phyloP scores from a whole-genome alignment of 2,329 filamentous ascomycete genomes.

The Colletotrichum spinosum region DNA sequence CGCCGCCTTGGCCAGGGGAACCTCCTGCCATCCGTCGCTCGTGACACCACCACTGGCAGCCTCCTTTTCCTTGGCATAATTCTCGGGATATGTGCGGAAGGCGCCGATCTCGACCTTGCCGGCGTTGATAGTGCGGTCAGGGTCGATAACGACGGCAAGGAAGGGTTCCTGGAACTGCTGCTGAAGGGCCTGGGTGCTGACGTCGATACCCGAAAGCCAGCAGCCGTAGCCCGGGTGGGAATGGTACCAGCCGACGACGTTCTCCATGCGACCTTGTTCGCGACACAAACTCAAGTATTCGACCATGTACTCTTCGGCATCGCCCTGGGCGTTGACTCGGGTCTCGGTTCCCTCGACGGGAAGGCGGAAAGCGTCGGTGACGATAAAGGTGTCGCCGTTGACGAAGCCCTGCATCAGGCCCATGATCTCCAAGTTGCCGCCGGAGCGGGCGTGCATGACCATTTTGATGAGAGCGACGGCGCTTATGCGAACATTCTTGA shows the following conservation, averaged over 20 bases:
- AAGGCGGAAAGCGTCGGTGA: constrained; percentile 93
- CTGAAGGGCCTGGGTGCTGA: constrained; percentile 86
- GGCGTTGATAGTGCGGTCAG: constrained; percentile 92
- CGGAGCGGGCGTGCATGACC: constrained; percentile 98
- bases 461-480: constrained; percentile 96
- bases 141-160: constrained; percentile 92
- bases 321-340: constrained; percentile 92
- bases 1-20: constrained; percentile 92
- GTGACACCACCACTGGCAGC: constrained; percentile 48
- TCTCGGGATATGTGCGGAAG: constrained; percentile 88
- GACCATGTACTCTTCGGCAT: constrained; percentile 97
- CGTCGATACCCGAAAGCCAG: constrained; percentile 97
- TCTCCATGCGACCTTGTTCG: constrained; percentile 83
- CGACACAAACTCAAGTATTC: constrained; percentile 83
- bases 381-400: constrained; percentile 84
- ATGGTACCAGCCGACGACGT: constrained; percentile 98
- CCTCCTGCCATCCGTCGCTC: constrained; percentile 75
- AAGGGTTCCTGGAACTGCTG: constrained; percentile 91
- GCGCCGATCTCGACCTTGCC: constrained; percentile 98
- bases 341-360: constrained; percentile 99
- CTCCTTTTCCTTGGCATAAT: constrained; percentile 66
- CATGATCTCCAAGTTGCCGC: constrained; percentile 94
- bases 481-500: constrained; percentile 93
- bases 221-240: constrained; percentile 97
- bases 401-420: constrained; percentile 98